These are phyloP conservation scores for Silybum marianum DNA, from an alignment of 129 eudicot genomes.

Conservation along the genomic window DNA sequence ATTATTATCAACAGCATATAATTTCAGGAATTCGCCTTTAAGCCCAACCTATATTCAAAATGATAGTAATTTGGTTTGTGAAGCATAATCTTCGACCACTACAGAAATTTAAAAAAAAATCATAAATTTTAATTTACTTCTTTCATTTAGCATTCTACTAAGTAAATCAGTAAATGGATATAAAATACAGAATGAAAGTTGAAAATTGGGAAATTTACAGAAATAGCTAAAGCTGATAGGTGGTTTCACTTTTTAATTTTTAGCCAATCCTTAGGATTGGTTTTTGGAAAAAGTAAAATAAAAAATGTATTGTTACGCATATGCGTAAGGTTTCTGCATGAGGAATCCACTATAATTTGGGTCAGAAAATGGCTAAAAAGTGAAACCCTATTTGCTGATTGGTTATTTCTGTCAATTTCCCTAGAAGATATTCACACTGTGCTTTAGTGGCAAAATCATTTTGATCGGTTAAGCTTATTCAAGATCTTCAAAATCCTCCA, in stretches of 20 bases:
- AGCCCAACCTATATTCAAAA: conserved; percentile 68
- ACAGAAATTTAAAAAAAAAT: not conserved
- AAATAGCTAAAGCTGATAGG: too few relatives aligned
- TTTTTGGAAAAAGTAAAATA: too few relatives aligned
- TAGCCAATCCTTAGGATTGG: too few relatives aligned
- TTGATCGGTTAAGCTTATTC: conserved; percentile 4
- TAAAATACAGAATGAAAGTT: conserved; percentile 1
- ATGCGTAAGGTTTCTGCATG: too few relatives aligned
- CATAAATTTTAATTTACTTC: not conserved
- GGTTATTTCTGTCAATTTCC: too few relatives aligned
- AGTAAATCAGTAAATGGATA: conserved; percentile 9
- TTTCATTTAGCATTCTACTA: not conserved
- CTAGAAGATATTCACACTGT: not conserved
- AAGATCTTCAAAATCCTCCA: conserved; percentile 3
- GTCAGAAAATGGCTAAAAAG: too few relatives aligned
- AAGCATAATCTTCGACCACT: conserved; percentile 12
- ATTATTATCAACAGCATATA: conserved; percentile 43
- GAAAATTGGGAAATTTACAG: not conserved
- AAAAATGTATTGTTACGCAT: too few relatives aligned
- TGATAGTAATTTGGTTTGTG: conserved; percentile 6
- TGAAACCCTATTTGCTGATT: too few relatives aligned
- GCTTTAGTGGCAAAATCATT: not conserved
- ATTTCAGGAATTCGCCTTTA: conserved; percentile 63
- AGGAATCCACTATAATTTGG: too few relatives aligned
- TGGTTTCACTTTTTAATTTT: too few relatives aligned